Evolutionary conservation across 495 filamentous ascomycete species (phyloP).

Genomic region (Xylaria telfairii): DNA sequence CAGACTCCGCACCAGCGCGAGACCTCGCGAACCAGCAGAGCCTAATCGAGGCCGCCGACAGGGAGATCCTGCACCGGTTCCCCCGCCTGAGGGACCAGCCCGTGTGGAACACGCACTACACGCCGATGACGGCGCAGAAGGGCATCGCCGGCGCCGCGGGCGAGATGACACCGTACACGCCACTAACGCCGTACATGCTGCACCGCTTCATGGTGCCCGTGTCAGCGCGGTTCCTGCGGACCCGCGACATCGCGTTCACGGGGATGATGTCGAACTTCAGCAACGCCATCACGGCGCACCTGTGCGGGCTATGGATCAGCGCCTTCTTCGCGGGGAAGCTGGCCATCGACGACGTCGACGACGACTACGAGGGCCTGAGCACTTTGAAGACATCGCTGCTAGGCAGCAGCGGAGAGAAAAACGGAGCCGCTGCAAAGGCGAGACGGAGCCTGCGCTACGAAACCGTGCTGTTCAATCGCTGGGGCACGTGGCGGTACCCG

Average conservation of each 20-base stretch:
- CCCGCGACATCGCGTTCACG: conserved; percentile 70
- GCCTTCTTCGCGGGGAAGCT: conserved; percentile 61
- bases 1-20: conserved; percentile 23
- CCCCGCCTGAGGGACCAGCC: conserved; percentile 63
- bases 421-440: conserved; percentile 1
- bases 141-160: conserved; percentile 34
- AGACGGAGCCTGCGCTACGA: conserved; percentile 51
- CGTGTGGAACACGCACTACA: conserved; percentile 47
- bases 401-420: neutral
- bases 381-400: neutral
- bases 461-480: conserved; percentile 68
- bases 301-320: conserved; percentile 74
- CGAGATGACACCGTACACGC: conserved; percentile 47
- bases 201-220: conserved; percentile 75
- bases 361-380: conserved; percentile 10
- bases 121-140: conserved; percentile 45
- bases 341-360: conserved; percentile 11
- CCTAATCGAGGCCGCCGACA: conserved; percentile 57
- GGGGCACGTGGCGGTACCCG: conserved; percentile 71
- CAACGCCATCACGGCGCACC: conserved; percentile 66
- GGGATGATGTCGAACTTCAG: conserved; percentile 68
- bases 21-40: conserved; percentile 39
- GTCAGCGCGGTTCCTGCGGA: conserved; percentile 51
- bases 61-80: conserved; percentile 69
- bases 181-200: conserved; percentile 53